Conservation (phyloP, 345 rosid genomes). For the Aquilaria yunnanensis region DNA sequence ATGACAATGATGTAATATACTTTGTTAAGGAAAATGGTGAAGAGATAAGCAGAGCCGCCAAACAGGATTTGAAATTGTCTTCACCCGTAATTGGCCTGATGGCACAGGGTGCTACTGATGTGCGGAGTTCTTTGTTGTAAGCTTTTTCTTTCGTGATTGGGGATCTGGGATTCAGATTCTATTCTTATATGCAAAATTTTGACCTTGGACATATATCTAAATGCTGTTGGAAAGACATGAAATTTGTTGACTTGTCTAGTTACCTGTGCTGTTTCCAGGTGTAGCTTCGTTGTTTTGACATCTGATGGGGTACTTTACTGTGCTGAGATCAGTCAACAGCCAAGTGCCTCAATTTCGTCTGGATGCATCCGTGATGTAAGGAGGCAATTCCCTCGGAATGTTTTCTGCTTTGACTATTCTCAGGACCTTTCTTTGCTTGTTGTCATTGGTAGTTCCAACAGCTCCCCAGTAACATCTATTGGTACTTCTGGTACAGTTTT, state of each 20-base stretch:
- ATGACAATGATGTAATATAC: slow-evolving; percentile 56
- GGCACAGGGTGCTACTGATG: slow-evolving; percentile 36
- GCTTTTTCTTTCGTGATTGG: slow-evolving; percentile 18
- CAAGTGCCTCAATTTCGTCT: slow-evolving; percentile 52
- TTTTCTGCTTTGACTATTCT: slow-evolving; percentile 70
- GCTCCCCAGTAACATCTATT: slow-evolving; percentile 27
- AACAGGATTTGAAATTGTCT: slow-evolving; percentile 53
- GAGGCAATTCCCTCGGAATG: slow-evolving; percentile 56
- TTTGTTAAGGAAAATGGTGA: slow-evolving; percentile 83
- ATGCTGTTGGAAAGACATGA: slow-evolving; percentile 1
- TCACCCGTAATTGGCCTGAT: slow-evolving; percentile 61
- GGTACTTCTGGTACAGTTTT: slow-evolving; percentile 54
- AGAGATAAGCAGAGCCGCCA: slow-evolving; percentile 57
- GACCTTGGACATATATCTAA: neutral
- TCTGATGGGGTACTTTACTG: slow-evolving; percentile 68
- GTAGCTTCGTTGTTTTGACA: slow-evolving; percentile 57
- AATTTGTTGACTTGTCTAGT: slow-evolving; percentile 12
- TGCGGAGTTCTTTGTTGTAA: slow-evolving; percentile 58
- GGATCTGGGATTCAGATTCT: neutral
- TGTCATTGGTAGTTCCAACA: slow-evolving; percentile 44
- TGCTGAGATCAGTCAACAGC: slow-evolving; percentile 64
- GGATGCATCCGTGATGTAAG: slow-evolving; percentile 22
- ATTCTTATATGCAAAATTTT: neutral
- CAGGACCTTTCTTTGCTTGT: slow-evolving; percentile 54
- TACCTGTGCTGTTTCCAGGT: slow-evolving; percentile 42